Conservation (phyloP, 2,329 filamentous ascomycete genomes). For the Neofusicoccum sp. region DNA sequence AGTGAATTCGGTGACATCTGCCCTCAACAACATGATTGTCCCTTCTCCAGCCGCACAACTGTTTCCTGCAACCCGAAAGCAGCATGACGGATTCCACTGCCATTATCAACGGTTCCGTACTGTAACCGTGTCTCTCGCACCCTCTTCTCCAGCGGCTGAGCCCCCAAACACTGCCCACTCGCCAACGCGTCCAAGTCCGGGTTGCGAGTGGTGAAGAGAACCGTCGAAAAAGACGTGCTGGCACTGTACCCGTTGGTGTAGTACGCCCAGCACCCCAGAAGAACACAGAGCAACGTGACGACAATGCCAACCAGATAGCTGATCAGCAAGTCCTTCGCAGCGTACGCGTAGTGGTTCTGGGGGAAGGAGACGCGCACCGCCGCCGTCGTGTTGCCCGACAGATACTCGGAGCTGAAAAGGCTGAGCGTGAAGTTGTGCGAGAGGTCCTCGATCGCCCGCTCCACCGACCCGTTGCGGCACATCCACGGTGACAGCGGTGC, state of each 20-base stretch:
- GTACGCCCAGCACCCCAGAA: not conserved
- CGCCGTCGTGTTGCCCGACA: not conserved
- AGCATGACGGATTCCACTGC: not conserved
- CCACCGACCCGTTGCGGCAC: not conserved
- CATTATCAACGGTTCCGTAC: not conserved
- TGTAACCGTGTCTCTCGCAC: not conserved
- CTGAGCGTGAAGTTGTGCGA: slow-evolving; percentile 2
- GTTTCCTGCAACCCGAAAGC: not conserved
- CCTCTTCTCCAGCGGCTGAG: not conserved
- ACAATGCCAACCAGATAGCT: not conserved
- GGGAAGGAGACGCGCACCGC: not conserved
- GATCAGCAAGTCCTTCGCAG: not conserved
- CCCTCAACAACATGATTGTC: not conserved
- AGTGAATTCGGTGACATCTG: no score
- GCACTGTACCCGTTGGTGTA: not conserved
- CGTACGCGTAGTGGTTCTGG: not conserved
- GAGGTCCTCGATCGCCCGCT: not conserved
- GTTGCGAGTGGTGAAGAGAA: not conserved
- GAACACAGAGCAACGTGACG: not conserved
- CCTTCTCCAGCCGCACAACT: not conserved
- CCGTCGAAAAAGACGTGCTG: not conserved
- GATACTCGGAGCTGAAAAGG: not conserved
- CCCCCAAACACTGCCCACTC: not conserved
- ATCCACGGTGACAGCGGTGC: not conserved
- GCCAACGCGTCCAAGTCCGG: not conserved